Conservation (phyloP, 345 rosid species). For the Combretum micranthum region DNA sequence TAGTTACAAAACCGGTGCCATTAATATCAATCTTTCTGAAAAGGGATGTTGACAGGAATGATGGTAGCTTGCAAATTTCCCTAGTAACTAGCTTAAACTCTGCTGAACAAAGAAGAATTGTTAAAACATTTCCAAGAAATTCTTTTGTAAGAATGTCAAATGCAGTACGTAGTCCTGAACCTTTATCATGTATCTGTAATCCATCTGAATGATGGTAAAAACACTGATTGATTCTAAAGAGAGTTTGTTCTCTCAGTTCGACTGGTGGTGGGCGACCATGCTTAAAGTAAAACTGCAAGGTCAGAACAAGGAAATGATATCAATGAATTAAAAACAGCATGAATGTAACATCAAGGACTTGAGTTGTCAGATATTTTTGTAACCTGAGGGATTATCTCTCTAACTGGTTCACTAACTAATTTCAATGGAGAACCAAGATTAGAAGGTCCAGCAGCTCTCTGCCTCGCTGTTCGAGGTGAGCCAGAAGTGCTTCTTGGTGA, state of each 20-base stretch:
- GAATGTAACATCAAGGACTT: background rate
- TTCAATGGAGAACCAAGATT: slow-evolving; percentile 83
- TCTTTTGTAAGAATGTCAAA: slow-evolving; percentile 1
- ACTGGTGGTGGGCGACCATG: slow-evolving; percentile 82
- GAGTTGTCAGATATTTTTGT: background rate
- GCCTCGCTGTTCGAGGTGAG: slow-evolving; percentile 82
- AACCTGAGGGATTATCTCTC: slow-evolving; percentile 92
- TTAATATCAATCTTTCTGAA: slow-evolving; percentile 71
- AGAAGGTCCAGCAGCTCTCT: slow-evolving; percentile 62
- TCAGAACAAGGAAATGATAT: background rate
- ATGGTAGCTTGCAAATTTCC: slow-evolving; percentile 91
- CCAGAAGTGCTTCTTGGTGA: slow-evolving; percentile 87
- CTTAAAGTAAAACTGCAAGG: slow-evolving; percentile 84
- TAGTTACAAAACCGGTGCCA: slow-evolving; percentile 51
- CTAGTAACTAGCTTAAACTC: slow-evolving; percentile 66
- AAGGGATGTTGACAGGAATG: slow-evolving; percentile 69
- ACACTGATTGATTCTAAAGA: slow-evolving; percentile 60
- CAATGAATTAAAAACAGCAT: background rate
- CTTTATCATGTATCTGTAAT: slow-evolving; percentile 59
- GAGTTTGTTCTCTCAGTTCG: slow-evolving; percentile 69
- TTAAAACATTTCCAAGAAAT: slow-evolving; percentile 5
- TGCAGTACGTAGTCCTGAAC: background rate
- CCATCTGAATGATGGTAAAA: slow-evolving; percentile 69
- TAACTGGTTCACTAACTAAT: slow-evolving; percentile 69
- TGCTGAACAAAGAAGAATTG: slow-evolving; percentile 10